Conservation (phyloP, 805 yeast genomes). For the Zygotorulaspora chibaensis region DNA sequence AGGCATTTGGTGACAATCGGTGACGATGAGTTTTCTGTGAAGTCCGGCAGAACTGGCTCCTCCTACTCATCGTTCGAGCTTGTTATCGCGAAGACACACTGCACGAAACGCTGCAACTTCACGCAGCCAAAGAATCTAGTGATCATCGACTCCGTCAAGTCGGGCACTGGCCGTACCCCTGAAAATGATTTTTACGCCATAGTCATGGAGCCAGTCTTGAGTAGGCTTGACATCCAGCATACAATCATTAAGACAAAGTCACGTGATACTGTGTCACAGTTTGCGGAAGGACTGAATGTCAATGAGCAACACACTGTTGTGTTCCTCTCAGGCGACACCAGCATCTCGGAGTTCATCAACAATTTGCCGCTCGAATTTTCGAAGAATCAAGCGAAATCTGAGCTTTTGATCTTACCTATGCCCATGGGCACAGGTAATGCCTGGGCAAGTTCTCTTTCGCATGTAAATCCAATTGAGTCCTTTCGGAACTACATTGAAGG, state of each 20-base stretch:
- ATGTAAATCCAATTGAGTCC: slow-evolving; percentile 35
- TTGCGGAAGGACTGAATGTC: slow-evolving; percentile 35
- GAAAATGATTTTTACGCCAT: slow-evolving; percentile 39
- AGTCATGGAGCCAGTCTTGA: slow-evolving; percentile 47
- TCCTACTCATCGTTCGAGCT: slow-evolving; percentile 12
- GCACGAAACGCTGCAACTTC: background rate
- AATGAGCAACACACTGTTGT: slow-evolving; percentile 42
- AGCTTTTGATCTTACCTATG: slow-evolving; percentile 35
- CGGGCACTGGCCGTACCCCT: slow-evolving; percentile 37
- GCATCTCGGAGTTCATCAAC: slow-evolving; percentile 72
- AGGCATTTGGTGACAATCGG: slow-evolving; percentile 5
- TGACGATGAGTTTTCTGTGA: slow-evolving; percentile 9
- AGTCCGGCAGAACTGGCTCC: slow-evolving; percentile 11
- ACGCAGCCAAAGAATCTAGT: slow-evolving; percentile 13
- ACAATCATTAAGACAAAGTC: slow-evolving; percentile 43
- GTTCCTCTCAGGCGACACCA: slow-evolving; percentile 82
- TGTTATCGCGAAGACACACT: background rate
- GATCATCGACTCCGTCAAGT: slow-evolving; percentile 36
- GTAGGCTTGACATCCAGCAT: slow-evolving; percentile 35
- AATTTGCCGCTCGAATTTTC: slow-evolving; percentile 24
- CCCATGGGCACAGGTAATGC: slow-evolving; percentile 92
- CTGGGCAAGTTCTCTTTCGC: slow-evolving; percentile 56
- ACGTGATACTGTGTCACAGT: slow-evolving; percentile 37
- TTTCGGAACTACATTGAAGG: slow-evolving; percentile 35
- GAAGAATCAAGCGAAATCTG: background rate